Percentiles rank a stretch among this genome's conserved stretches.
These are phyloP conservation scores for Talaromyces proteolyticus DNA, from an alignment of 495 filamentous ascomycete genomes.

Conservation along the genomic window DNA sequence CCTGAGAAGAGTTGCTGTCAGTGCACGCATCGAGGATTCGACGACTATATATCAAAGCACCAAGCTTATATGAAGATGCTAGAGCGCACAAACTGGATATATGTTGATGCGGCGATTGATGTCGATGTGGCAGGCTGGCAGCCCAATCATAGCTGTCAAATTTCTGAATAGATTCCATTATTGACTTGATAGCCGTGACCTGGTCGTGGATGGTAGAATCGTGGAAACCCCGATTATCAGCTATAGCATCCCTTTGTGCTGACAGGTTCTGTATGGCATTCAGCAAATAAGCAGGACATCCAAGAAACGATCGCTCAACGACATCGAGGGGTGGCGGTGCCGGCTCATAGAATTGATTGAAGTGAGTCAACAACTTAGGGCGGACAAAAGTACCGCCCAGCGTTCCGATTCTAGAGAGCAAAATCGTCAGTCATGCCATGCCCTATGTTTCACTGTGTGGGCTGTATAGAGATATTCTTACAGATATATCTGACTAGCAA, in stretches of 20 bases:
- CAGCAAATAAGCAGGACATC: constrained; percentile 33
- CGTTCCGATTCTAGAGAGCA: constrained; percentile 27
- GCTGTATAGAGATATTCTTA: constrained; percentile 11
- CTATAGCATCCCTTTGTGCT: constrained; percentile 23
- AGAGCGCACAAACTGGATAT: constrained; percentile 15
- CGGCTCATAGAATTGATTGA: constrained; percentile 9
- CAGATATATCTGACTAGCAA: constrained; percentile 22
- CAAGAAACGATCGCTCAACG: constrained; percentile 33
- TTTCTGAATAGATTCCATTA: constrained; percentile 16
- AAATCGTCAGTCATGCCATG: too few species aligned
- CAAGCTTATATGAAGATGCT: constrained; percentile 24
- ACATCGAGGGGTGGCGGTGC: constrained; percentile 15
- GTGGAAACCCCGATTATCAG: constrained; percentile 5
- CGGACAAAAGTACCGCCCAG: constrained; percentile 38
- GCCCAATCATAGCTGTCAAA: constrained; percentile 34
- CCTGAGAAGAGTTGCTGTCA: constrained; percentile 10
- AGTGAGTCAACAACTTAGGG: constrained; percentile 28
- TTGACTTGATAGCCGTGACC: constrained; percentile 8
- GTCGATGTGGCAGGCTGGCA: constrained; percentile 22
- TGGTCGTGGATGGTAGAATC: constrained; percentile 1
- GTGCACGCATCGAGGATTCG: constrained; percentile 24
- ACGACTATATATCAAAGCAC: constrained; percentile 24
- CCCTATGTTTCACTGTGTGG: too few species aligned
- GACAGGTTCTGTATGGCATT: constrained; percentile 27
- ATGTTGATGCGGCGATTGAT: constrained; percentile 16